Evolutionary conservation across 306 rosid species (phyloP).

Genomic region (Phaseolus lunatus): DNA sequence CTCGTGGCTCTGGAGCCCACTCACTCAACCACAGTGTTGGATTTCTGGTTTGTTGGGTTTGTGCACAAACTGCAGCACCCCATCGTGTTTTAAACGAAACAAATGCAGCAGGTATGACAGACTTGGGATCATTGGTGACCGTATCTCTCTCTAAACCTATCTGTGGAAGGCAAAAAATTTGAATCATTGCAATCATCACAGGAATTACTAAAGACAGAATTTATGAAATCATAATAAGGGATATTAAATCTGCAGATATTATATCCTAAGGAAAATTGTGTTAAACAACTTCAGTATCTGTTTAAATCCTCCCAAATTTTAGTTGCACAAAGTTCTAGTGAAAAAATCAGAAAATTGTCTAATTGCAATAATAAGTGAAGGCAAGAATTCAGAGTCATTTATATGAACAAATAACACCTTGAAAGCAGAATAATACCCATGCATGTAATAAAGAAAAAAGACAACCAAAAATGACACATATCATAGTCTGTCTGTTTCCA

Average conservation of each 20-base stretch:
- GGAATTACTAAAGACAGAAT: neutral
- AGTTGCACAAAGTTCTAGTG: conserved; percentile 34
- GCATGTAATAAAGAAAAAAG: neutral
- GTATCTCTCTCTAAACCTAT: conserved; percentile 74
- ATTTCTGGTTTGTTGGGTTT: conserved; percentile 93
- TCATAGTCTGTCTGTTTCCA: neutral
- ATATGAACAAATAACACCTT: conserved; percentile 9
- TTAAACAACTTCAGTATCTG: conserved; percentile 1
- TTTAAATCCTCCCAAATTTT: conserved; percentile 8
- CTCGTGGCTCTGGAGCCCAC: conserved; percentile 99
- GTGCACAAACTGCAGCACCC: conserved; percentile 99
- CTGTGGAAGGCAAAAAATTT: conserved; percentile 56
- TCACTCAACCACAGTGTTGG: conserved; percentile 94
- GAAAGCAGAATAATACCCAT: conserved; percentile 26
- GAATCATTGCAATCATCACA: conserved; percentile 30
- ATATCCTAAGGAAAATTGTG: conserved; percentile 7
- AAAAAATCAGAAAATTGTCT: conserved; percentile 33
- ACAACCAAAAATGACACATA: conserved; percentile 10
- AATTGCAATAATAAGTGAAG: conserved; percentile 18
- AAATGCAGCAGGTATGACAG: conserved; percentile 89
- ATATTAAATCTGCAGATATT: neutral
- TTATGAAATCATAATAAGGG: conserved; percentile 23
- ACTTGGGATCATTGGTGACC: conserved; percentile 63
- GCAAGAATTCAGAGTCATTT: neutral
- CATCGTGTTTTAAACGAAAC: conserved; percentile 92